Percentiles rank a stretch among this genome's conserved stretches.
Conservation (phyloP, 768 basidiomycete genomes). For the Xerocomus potaroensis region DNA sequence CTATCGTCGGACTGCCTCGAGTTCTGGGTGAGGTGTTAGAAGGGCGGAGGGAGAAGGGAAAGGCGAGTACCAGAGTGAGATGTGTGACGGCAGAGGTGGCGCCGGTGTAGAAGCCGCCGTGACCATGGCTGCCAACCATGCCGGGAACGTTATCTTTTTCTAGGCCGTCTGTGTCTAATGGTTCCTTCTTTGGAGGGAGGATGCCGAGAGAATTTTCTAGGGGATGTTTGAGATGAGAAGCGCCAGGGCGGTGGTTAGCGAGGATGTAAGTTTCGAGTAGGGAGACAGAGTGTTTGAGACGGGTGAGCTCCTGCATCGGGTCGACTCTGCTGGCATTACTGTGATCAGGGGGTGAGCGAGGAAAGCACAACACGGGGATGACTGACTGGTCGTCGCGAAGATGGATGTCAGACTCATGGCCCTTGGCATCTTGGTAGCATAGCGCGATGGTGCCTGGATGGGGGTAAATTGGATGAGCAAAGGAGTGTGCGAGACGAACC, state of each 20-base stretch:
- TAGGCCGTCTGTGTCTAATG: constrained; percentile 41
- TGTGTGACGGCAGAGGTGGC: constrained; percentile 73
- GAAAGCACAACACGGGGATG: neutral
- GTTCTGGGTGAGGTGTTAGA: constrained; percentile 31
- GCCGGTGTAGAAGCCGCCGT: constrained; percentile 74
- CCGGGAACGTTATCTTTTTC: constrained; percentile 54
- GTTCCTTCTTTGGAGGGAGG: constrained; percentile 51
- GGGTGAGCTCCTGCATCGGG: constrained; percentile 38
- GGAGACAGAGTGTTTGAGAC: constrained; percentile 39
- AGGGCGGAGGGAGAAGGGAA: constrained; percentile 11
- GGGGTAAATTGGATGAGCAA: constrained; percentile 13
- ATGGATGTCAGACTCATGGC: constrained; percentile 52
- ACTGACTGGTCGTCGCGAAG: constrained; percentile 51
- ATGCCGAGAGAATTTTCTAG: constrained; percentile 23
- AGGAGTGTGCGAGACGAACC: constrained; percentile 39
- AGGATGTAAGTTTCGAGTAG: constrained; percentile 35
- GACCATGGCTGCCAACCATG: constrained; percentile 60
- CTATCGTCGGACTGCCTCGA: constrained; percentile 48
- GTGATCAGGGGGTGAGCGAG: constrained; percentile 35
- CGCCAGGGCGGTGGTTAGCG: constrained; percentile 27
- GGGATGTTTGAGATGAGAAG: constrained; percentile 25
- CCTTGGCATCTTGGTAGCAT: constrained; percentile 75
- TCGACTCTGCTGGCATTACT: constrained; percentile 35
- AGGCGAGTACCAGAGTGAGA: constrained; percentile 49
- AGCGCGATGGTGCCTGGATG: constrained; percentile 67